Evolutionary conservation across 23 red algal genomes (phyloP).

Genomic region (Gracilaria gracilis): DNA sequence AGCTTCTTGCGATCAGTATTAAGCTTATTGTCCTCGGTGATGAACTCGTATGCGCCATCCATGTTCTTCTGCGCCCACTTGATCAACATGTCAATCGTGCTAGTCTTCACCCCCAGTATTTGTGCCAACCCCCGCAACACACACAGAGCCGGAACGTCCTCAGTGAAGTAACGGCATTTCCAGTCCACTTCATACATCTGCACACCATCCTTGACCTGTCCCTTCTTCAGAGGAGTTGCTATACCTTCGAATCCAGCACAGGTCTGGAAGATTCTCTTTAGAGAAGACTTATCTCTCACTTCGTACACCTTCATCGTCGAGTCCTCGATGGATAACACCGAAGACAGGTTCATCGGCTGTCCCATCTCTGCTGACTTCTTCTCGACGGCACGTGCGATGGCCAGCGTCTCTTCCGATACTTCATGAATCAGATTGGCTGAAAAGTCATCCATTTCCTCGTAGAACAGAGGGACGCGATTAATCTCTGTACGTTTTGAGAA

Average conservation of each 20-base stretch:
- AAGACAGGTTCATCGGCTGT: neutral
- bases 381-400: slow-evolving; percentile 35
- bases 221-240: slow-evolving; percentile 49
- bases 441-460: slow-evolving; percentile 55
- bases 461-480: slow-evolving; percentile 58
- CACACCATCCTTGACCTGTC: slow-evolving; percentile 13
- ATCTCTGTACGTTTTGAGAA: slow-evolving; percentile 1
- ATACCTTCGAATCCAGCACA: slow-evolving; percentile 53
- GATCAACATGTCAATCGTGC: slow-evolving; percentile 60
- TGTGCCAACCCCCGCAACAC: slow-evolving; percentile 56
- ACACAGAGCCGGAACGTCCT: slow-evolving; percentile 59
- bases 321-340: slow-evolving; percentile 27
- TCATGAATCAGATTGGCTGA: slow-evolving; percentile 21
- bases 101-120: neutral
- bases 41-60: slow-evolving; percentile 5
- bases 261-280: slow-evolving; percentile 40
- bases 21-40: slow-evolving; percentile 27
- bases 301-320: slow-evolving; percentile 29
- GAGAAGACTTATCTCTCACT: slow-evolving; percentile 38
- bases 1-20: slow-evolving; percentile 30
- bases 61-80: slow-evolving; percentile 54
- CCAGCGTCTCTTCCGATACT: slow-evolving; percentile 40
- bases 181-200: slow-evolving; percentile 52
- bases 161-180: slow-evolving; percentile 64
- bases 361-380: neutral